Percentiles rank a stretch among this genome's conserved stretches.
Evolutionary conservation across 2,329 filamentous ascomycete species (phyloP).

Genomic region (Trichoderma breve): DNA sequence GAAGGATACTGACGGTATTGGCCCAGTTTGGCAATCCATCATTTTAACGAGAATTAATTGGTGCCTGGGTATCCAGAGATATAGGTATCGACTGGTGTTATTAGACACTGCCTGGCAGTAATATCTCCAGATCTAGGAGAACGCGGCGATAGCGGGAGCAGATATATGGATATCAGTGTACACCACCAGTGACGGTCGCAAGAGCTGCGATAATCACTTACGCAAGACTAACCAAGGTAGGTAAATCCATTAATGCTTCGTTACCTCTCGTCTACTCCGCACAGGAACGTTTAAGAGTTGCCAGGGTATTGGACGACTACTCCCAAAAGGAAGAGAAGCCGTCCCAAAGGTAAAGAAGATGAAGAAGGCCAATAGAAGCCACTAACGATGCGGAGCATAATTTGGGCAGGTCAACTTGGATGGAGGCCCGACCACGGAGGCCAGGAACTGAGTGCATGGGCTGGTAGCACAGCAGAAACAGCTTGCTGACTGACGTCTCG

Average conservation of each 20-base stretch:
- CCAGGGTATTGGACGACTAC: neutral
- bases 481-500: neutral
- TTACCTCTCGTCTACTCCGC: neutral
- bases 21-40: neutral
- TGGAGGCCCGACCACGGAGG: neutral
- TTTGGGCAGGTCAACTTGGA: neutral
- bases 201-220: neutral
- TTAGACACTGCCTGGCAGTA: neutral
- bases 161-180: neutral
- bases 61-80: neutral
- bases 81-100: neutral
- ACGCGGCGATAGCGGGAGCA: neutral
- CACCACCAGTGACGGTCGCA: neutral
- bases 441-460: neutral
- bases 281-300: neutral
- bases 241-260: neutral
- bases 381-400: neutral
- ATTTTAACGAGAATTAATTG: neutral
- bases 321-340: neutral
- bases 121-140: neutral
- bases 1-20: neutral
- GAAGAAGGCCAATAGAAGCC: neutral
- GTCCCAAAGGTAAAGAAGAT: neutral
- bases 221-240: neutral
- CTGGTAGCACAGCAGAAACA: neutral